Base-by-base conservation (phyloP, 1,284 basidiomycete species). In the Limonomyces culmigenus region DNA sequence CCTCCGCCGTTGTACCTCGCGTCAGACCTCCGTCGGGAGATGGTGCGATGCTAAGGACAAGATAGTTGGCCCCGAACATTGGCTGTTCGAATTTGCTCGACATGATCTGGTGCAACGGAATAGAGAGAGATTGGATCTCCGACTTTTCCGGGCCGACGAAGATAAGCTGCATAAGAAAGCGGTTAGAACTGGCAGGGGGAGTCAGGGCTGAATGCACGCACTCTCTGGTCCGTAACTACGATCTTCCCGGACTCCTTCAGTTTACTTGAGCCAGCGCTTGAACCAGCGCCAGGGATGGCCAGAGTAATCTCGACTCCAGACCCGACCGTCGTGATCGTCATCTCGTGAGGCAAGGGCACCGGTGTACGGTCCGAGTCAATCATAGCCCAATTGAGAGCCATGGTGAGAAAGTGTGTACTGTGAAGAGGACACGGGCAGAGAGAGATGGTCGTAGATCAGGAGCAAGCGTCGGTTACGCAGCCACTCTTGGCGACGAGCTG, bases 351-450 rank as follows among this genome's bases (percentile, higher is more conserved):
- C 10, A 84, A 57, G 13, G 77, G 75, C 4, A 81, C 58, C 3
- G 76, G 76, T 12, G 62, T 54, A 36, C 69, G 60, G 31, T 68
- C 58, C 3, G 65, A 55, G 40, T 62, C 62, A 19, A 84, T 61
- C 66, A 77, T 79, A 1, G 69, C 63, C 73, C 75, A 81, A 57
- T 85, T 83, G 34, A 85, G 61, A 4, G 81, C 73, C 81, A 84
- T 84, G 41, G 45, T 55, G 33, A 45, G n/a, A n/a, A n/a, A n/a
- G n/a, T n/a, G n/a, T n/a, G n/a, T n/a, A n/a, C n/a, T n/a, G n/a
- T n/a, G n/a, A n/a, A n/a, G n/a, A n/a, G n/a, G n/a, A n/a, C n/a
- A n/a, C n/a, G n/a, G n/a, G n/a, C n/a, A n/a, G n/a, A n/a, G n/a
- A n/a, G n/a, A n/a, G n/a, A n/a, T n/a, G n/a, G n/a, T n/a, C n/a